Evolutionary conservation across 2,329 filamentous ascomycete genomes (phyloP).

Genomic region (Boeremia lycopersici): DNA sequence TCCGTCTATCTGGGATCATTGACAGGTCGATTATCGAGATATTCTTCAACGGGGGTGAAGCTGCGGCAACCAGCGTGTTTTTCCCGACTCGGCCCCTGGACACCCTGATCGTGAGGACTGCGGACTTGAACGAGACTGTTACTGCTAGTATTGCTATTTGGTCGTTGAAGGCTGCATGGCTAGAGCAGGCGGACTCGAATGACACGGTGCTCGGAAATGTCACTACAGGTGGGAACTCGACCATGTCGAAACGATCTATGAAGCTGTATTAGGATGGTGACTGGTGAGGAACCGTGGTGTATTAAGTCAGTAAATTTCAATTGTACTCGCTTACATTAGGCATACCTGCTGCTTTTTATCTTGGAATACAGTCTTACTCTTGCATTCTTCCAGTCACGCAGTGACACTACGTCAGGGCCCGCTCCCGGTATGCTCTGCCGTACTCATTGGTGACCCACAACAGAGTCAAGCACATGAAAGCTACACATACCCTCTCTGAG

Average conservation of each 20-base stretch:
- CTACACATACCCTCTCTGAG: no score
- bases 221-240: slow-evolving; percentile 21
- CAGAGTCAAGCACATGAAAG: no score
- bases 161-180: slow-evolving; percentile 49
- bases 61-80: slow-evolving; percentile 58
- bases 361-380: no score
- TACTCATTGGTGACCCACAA: no score
- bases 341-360: no score
- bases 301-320: no score
- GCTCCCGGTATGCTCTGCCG: no score
- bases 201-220: slow-evolving; percentile 45
- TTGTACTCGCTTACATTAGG: no score
- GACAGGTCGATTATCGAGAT: slow-evolving; percentile 63
- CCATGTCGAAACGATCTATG: neutral
- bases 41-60: slow-evolving; percentile 59
- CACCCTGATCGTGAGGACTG: slow-evolving; percentile 40
- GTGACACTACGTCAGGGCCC: no score
- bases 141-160: slow-evolving; percentile 49
- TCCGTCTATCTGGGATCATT: slow-evolving; percentile 56
- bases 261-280: neutral
- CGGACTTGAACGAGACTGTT: slow-evolving; percentile 43
- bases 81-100: slow-evolving; percentile 55
- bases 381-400: no score
- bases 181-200: slow-evolving; percentile 33
- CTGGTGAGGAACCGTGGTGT: no score